Conservation (phyloP, 2,329 filamentous ascomycete species). For the Simplicillium aogashimaense region DNA sequence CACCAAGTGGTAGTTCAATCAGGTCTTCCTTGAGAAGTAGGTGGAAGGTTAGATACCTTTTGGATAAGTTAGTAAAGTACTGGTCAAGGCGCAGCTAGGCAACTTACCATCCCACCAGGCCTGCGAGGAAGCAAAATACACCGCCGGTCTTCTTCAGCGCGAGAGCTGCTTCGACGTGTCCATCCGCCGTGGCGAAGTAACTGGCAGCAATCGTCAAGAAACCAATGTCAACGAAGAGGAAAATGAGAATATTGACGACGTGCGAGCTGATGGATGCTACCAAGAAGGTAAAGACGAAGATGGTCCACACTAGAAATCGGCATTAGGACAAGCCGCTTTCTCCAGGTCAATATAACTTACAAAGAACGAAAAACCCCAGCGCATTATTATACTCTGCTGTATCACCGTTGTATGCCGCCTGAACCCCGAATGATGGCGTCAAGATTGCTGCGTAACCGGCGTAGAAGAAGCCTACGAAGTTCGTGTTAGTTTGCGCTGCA, state of each 20-base stretch:
- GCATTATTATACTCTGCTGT: constrained; percentile 14
- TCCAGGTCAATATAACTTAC: constrained; percentile 3
- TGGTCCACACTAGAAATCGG: constrained; percentile 12
- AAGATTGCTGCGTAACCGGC: constrained; percentile 15
- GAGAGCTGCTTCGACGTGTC: constrained; percentile 6
- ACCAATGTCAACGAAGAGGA: constrained; percentile 12
- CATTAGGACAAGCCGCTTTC: not conserved
- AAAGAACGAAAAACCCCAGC: constrained; percentile 15
- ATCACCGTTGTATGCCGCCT: constrained; percentile 14
- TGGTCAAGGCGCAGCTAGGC: not conserved
- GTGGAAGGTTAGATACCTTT: constrained; percentile 15
- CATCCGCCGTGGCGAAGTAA: constrained; percentile 16
- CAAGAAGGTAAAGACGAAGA: constrained; percentile 15
- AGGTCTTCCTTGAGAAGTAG: constrained; percentile 14
- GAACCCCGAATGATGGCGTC: constrained; percentile 14
- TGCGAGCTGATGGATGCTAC: constrained; percentile 14
- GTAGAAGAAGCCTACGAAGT: constrained; percentile 14
- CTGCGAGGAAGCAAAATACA: constrained; percentile 15
- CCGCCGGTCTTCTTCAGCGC: constrained; percentile 14
- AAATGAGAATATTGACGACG: constrained; percentile 14
- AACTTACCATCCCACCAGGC: constrained; percentile 14
- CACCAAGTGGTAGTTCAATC: constrained; percentile 13
- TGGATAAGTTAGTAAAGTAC: not conserved
- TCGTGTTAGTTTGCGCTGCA: not conserved
- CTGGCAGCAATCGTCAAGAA: constrained; percentile 13